These are phyloP conservation scores for Solanum sejunctum DNA, from an alignment of 257 asterid genomes.

Conservation along the genomic window DNA sequence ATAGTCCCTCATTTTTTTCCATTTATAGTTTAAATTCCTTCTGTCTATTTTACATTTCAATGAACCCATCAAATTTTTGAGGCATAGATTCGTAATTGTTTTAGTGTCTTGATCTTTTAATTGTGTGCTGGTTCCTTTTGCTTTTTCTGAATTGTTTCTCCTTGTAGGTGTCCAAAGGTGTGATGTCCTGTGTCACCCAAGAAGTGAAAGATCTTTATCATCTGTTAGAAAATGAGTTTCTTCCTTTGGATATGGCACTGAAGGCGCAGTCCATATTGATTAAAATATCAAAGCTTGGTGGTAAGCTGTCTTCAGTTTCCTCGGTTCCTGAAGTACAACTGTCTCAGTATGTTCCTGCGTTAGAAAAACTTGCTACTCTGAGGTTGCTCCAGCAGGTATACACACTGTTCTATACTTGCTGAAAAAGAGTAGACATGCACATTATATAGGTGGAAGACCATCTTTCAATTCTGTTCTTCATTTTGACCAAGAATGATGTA, in stretches of 20 bases:
- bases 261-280: conserved; percentile 56
- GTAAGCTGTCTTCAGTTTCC: conserved; percentile 61
- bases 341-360: conserved; percentile 52
- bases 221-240: conserved; percentile 59
- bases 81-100: background rate
- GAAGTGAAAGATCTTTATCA: conserved; percentile 81
- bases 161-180: conserved; percentile 73
- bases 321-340: conserved; percentile 63
- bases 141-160: background rate
- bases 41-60: background rate
- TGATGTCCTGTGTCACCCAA: conserved; percentile 72
- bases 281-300: conserved; percentile 73
- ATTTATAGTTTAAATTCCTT: background rate
- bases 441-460: background rate
- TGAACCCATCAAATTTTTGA: background rate
- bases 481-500: background rate
- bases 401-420: background rate
- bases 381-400: conserved; percentile 80
- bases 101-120: background rate
- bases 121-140: background rate
- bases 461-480: background rate
- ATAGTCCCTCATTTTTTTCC: background rate
- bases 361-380: conserved; percentile 78
- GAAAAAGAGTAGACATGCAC: background rate
- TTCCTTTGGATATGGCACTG: conserved; percentile 56